Percentiles rank a stretch among this genome's conserved stretches.
Conservation (phyloP, 495 filamentous ascomycete genomes). For the Xeromyces bisporus region DNA sequence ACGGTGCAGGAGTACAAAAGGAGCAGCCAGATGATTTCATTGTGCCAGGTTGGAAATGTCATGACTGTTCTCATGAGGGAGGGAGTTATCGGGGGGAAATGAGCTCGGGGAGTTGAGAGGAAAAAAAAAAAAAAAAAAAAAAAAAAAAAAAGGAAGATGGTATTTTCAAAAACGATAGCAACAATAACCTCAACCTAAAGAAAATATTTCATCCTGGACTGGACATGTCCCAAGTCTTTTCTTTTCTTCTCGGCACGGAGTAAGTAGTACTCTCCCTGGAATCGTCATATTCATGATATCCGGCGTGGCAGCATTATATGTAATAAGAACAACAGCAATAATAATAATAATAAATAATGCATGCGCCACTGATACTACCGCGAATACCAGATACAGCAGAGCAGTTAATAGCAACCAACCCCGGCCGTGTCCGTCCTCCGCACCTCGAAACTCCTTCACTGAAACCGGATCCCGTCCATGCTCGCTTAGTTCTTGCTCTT, state of each 20-base stretch:
- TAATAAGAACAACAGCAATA: not conserved
- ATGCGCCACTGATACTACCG: not conserved
- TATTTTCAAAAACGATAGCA: not conserved
- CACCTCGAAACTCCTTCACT: slow-evolving; percentile 4
- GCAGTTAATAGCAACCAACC: slow-evolving; percentile 9
- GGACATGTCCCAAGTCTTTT: not conserved
- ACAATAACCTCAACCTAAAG: not conserved
- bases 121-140: slow-evolving; percentile 2
- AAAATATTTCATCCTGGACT: slow-evolving; percentile 1
- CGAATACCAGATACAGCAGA: slow-evolving; percentile 6
- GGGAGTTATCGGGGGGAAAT: too few relatives aligned
- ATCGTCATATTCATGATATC: slow-evolving; percentile 4
- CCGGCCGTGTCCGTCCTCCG: slow-evolving; percentile 5
- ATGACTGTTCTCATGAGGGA: too few relatives aligned
- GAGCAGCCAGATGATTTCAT: too few relatives aligned
- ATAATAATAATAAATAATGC: too few relatives aligned
- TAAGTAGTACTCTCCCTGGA: slow-evolving; percentile 2
- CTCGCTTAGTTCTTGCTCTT: slow-evolving; percentile 39
- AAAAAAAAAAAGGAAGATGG: slow-evolving; percentile 1
- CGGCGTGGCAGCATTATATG: not conserved
- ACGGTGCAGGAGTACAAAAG: too few relatives aligned
- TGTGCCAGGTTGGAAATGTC: too few relatives aligned
- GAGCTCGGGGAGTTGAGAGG: too few relatives aligned
- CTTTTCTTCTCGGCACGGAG: too few relatives aligned
- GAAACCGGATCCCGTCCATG: slow-evolving; percentile 6